Percentiles rank a stretch among this genome's conserved stretches.
Evolutionary conservation across 2,329 filamentous ascomycete species (phyloP).

Genomic region (Penicillium digitatum): DNA sequence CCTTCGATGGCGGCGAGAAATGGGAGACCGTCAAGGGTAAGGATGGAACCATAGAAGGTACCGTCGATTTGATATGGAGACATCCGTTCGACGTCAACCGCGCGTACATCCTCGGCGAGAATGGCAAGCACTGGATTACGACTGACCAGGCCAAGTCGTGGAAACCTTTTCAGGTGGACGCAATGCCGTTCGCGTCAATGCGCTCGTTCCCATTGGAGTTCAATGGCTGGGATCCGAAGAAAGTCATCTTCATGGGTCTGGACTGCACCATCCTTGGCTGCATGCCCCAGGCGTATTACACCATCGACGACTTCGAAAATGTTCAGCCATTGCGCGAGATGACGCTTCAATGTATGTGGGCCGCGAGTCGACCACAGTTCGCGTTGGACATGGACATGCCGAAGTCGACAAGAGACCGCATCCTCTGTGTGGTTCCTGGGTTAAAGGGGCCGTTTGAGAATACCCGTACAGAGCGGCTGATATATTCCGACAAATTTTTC

Average conservation of each 20-base stretch:
- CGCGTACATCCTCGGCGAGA: slow-evolving; percentile 72
- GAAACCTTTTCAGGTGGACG: slow-evolving; percentile 65
- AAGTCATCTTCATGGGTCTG: slow-evolving; percentile 79
- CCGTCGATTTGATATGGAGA: slow-evolving; percentile 61
- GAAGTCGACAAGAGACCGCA: slow-evolving; percentile 63
- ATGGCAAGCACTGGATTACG: slow-evolving; percentile 74
- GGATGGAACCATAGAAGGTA: slow-evolving; percentile 50
- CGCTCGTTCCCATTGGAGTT: slow-evolving; percentile 60
- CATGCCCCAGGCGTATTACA: slow-evolving; percentile 65
- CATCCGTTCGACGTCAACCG: slow-evolving; percentile 74
- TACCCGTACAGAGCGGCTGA: slow-evolving; percentile 63
- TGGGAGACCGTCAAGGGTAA: slow-evolving; percentile 66
- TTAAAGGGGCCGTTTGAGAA: slow-evolving; percentile 65
- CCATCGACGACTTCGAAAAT: slow-evolving; percentile 76
- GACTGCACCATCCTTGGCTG: slow-evolving; percentile 63
- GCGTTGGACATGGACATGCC: slow-evolving; percentile 50
- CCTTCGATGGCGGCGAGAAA: slow-evolving; percentile 70
- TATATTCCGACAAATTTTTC: slow-evolving; percentile 84
- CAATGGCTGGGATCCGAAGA: slow-evolving; percentile 76
- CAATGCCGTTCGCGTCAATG: slow-evolving; percentile 53
- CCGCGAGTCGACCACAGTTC: slow-evolving; percentile 71
- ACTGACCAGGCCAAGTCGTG: slow-evolving; percentile 78
- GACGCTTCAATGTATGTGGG: slow-evolving; percentile 81
- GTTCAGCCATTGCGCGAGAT: slow-evolving; percentile 62
- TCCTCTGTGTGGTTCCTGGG: slow-evolving; percentile 76